Conservation (phyloP, 768 basidiomycete species). For the Collybia mongolica region DNA sequence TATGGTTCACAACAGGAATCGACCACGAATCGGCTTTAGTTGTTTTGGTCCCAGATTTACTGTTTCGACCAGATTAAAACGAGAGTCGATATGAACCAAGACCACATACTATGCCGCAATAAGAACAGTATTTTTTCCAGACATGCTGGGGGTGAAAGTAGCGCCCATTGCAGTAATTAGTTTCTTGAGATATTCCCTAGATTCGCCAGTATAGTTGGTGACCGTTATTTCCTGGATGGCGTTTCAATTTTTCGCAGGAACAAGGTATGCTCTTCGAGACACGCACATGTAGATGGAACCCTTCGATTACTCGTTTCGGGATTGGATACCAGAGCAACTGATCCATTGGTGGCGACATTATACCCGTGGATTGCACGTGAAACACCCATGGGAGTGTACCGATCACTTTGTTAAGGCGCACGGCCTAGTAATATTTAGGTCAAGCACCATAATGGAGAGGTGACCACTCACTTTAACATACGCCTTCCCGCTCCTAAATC, state of each 20-base stretch:
- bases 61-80: not conserved
- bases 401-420: constrained; percentile 54
- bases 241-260: constrained; percentile 1
- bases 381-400: constrained; percentile 86
- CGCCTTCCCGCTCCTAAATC: constrained; percentile 63
- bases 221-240: constrained; percentile 67
- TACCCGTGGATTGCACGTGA: constrained; percentile 65
- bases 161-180: constrained; percentile 78
- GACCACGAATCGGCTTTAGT: constrained; percentile 75
- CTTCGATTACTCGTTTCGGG: constrained; percentile 57
- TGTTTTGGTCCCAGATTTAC: constrained; percentile 55
- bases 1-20: constrained; percentile 85
- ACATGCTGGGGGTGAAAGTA: constrained; percentile 81
- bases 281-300: constrained; percentile 61
- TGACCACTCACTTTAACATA: constrained; percentile 62
- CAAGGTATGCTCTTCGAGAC: not conserved
- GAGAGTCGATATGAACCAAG: not conserved
- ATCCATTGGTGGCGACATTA: constrained; percentile 61
- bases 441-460: not conserved
- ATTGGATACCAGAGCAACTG: constrained; percentile 86
- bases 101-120: constrained; percentile 77
- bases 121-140: constrained; percentile 71
- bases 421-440: constrained; percentile 45
- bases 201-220: constrained; percentile 86
- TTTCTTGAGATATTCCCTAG: constrained; percentile 85